Conservation (phyloP, 352 stramenopile genomes). For the Globisporangium takayamanum region DNA sequence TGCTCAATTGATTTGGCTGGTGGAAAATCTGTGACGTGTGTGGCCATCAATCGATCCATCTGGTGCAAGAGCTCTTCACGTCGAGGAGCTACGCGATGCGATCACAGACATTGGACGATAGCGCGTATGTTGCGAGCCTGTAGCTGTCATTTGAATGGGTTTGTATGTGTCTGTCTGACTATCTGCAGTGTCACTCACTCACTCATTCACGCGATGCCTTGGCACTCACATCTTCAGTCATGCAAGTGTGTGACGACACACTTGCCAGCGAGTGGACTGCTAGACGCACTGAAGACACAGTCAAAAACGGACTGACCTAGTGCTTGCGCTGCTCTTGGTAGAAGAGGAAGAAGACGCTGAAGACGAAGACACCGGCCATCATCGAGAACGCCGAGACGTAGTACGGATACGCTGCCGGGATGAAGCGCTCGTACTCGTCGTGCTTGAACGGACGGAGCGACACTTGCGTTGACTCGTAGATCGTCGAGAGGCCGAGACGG, state of each 20-base stretch:
- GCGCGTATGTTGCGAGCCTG: too few species aligned
- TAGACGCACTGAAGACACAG: not conserved
- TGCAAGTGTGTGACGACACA: not conserved
- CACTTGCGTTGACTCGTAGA: slow-evolving; percentile 87
- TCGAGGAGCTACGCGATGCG: too few species aligned
- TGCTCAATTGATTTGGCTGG: not conserved
- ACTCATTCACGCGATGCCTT: too few species aligned
- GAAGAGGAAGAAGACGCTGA: slow-evolving; percentile 88
- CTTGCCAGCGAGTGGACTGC: too few species aligned
- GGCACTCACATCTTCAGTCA: too few species aligned
- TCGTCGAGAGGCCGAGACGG: slow-evolving; percentile 77
- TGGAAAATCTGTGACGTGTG: not conserved
- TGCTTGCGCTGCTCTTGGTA: slow-evolving; percentile 30
- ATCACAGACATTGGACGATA: too few species aligned
- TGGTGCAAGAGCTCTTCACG: too few species aligned
- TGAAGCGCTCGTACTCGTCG: slow-evolving; percentile 94
- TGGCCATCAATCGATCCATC: too few species aligned
- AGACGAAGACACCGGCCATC: slow-evolving; percentile 88
- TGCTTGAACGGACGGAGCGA: slow-evolving; percentile 92
- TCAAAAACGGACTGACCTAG: not conserved
- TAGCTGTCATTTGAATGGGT: too few species aligned
- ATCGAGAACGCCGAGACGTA: slow-evolving; percentile 89
- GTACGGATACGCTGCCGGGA: slow-evolving; percentile 87
- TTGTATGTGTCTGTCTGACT: not conserved
- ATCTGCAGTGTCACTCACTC: not conserved